phyloP scores from a whole-genome alignment of 148 eudicot species.

The Silene conica region DNA sequence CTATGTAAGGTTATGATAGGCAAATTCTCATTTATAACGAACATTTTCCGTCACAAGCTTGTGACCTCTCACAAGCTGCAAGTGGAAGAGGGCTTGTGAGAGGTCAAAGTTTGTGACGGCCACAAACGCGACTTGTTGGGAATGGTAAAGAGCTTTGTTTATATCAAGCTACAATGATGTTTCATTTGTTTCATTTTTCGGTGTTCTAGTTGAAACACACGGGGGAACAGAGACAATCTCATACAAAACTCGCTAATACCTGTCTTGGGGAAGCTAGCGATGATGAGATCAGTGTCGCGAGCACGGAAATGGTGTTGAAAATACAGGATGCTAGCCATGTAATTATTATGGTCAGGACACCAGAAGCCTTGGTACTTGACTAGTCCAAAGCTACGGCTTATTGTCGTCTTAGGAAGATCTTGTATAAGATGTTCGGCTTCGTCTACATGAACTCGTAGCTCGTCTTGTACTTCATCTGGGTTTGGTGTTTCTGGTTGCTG shows the following conservation, averaged over 20 bases:
- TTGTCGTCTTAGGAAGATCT: slow-evolving; percentile 2
- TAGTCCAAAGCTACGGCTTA: background rate
- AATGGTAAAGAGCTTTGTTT: no score
- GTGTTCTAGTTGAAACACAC: no score
- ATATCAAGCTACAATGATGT: no score
- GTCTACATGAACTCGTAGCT: background rate
- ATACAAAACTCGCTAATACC: background rate
- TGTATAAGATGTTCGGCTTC: slow-evolving; percentile 1
- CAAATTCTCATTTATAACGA: no score
- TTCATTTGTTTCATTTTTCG: no score
- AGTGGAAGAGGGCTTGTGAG: no score
- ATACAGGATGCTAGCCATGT: background rate
- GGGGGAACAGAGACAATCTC: no score
- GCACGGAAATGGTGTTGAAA: slow-evolving; percentile 19
- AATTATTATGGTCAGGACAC: background rate
- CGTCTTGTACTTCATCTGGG: background rate
- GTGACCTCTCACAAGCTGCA: no score
- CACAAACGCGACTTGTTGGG: no score
- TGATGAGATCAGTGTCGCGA: slow-evolving; percentile 15
- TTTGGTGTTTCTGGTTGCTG: background rate
- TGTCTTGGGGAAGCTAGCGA: slow-evolving; percentile 16
- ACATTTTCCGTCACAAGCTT: no score
- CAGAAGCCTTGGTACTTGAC: slow-evolving; percentile 15
- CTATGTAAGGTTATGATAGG: no score
- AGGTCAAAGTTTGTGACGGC: no score